Percentiles rank a stretch among this genome's conserved stretches.
phyloP scores from a whole-genome alignment of 768 basidiomycete species.

The Suillus weaverae region DNA sequence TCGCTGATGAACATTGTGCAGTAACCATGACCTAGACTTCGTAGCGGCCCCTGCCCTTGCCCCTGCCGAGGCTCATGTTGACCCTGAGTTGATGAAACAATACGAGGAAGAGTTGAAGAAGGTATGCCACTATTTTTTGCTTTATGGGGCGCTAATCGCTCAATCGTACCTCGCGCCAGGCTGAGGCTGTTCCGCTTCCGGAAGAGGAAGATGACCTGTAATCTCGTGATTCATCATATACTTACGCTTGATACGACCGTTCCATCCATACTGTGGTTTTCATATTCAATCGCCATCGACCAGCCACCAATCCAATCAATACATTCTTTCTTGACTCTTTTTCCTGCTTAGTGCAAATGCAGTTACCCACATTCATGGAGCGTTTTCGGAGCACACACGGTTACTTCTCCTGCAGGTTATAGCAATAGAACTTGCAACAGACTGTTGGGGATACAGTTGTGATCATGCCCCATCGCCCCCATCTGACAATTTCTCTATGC shows the following conservation, averaged over 20 bases:
- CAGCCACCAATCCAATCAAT: constrained; percentile 13
- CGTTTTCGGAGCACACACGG: constrained; percentile 24
- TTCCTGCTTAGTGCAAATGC: constrained; percentile 23
- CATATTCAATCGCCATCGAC: constrained; percentile 20
- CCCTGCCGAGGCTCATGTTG: constrained; percentile 90
- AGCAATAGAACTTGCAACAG: background rate
- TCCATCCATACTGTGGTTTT: constrained; percentile 20
- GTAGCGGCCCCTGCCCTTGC: constrained; percentile 95
- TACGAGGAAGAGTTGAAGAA: constrained; percentile 76
- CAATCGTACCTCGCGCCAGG: constrained; percentile 43
- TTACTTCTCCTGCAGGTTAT: constrained; percentile 7
- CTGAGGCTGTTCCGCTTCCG: constrained; percentile 90
- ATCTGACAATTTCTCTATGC: constrained; percentile 7
- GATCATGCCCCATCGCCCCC: background rate
- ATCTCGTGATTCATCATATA: constrained; percentile 22
- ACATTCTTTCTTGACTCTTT: constrained; percentile 15
- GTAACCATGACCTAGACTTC: constrained; percentile 87
- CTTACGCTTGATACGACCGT: constrained; percentile 22
- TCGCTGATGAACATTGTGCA: constrained; percentile 28
- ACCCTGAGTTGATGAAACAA: constrained; percentile 70
- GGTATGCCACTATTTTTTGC: constrained; percentile 39
- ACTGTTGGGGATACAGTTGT: background rate
- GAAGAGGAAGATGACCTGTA: constrained; percentile 94
- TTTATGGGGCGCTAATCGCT: constrained; percentile 6
- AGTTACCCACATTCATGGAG: constrained; percentile 24